phyloP scores from a whole-genome alignment of 768 basidiomycete genomes.

The Pilatotrama ljubarskyi region DNA sequence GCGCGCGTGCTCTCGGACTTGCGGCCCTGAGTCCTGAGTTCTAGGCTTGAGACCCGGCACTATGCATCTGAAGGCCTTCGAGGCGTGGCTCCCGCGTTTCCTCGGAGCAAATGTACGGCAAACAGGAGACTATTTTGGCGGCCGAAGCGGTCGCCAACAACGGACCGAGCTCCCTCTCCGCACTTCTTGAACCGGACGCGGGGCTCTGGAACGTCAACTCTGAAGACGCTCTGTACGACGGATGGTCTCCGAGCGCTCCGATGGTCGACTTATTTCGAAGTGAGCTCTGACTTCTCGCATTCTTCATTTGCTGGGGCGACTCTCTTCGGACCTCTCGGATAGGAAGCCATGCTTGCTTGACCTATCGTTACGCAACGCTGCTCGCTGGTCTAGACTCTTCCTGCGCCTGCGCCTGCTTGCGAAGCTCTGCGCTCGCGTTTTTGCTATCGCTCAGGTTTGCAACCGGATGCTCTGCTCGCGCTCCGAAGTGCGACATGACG shows the following conservation, averaged over 20 bases:
- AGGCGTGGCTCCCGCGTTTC: background rate
- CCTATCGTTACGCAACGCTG: background rate
- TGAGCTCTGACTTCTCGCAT: background rate
- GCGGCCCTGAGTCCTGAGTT: too few relatives aligned
- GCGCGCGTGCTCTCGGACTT: too few relatives aligned
- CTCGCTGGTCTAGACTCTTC: background rate
- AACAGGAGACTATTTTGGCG: constrained; percentile 5
- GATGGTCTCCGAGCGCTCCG: constrained; percentile 17
- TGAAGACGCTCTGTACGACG: background rate
- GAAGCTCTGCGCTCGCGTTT: background rate
- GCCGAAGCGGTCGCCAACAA: background rate
- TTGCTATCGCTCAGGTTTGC: background rate
- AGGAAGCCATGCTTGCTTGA: background rate
- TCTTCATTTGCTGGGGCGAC: background rate
- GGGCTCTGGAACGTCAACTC: constrained; percentile 9
- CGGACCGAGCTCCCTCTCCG: constrained; percentile 4
- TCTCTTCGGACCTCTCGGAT: background rate
- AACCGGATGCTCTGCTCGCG: background rate
- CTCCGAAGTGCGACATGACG: background rate
- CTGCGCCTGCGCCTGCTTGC: background rate
- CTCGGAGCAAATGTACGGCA: background rate
- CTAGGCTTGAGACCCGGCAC: too few relatives aligned
- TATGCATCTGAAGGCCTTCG: background rate
- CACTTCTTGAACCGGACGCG: background rate
- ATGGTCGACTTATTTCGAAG: background rate